Conservation (phyloP, 1,284 basidiomycete species). For the Cutaneotrichosporon curvatum region DNA sequence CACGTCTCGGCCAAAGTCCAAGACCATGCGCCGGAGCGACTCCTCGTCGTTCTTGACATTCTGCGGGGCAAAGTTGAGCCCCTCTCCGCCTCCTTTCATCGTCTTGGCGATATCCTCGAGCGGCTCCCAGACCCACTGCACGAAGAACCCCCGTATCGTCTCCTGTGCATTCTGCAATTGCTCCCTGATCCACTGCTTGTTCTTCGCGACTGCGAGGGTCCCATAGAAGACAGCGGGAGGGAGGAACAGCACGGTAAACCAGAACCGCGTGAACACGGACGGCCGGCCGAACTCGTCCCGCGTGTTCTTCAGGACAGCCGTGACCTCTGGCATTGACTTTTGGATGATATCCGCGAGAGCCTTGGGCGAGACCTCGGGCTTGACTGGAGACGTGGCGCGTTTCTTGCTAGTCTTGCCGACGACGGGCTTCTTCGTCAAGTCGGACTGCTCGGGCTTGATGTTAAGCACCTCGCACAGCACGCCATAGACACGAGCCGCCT, state of each 20-base stretch:
- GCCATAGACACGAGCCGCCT: slow-evolving; percentile 35
- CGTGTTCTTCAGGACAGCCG: slow-evolving; percentile 14
- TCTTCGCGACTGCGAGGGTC: slow-evolving; percentile 23
- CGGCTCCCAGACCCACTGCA: slow-evolving; percentile 82
- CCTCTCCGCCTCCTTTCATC: slow-evolving; percentile 51
- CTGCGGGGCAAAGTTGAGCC: slow-evolving; percentile 49
- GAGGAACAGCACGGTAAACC: slow-evolving; percentile 45
- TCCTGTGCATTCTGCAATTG: slow-evolving; percentile 59
- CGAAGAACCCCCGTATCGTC: slow-evolving; percentile 67
- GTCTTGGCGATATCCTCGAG: slow-evolving; percentile 75
- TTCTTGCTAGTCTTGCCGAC: not conserved
- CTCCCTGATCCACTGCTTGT: slow-evolving; percentile 47
- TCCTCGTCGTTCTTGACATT: slow-evolving; percentile 49
- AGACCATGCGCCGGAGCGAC: slow-evolving; percentile 89
- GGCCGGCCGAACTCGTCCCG: slow-evolving; percentile 35
- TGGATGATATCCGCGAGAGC: slow-evolving; percentile 31
- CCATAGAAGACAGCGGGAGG: slow-evolving; percentile 34
- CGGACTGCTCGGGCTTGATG: slow-evolving; percentile 9
- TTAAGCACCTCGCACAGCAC: slow-evolving; percentile 36
- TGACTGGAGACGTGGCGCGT: not conserved
- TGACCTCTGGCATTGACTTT: slow-evolving; percentile 26
- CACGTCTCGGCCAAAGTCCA: slow-evolving; percentile 75
- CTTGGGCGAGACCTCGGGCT: slow-evolving; percentile 15
- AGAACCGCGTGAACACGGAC: slow-evolving; percentile 36
- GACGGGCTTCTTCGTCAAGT: slow-evolving; percentile 5